Evolutionary conservation across 139 green algal genomes (phyloP), one percentile per base, ranked within the genome.

Genomic region (Closterium sp.): DNA sequence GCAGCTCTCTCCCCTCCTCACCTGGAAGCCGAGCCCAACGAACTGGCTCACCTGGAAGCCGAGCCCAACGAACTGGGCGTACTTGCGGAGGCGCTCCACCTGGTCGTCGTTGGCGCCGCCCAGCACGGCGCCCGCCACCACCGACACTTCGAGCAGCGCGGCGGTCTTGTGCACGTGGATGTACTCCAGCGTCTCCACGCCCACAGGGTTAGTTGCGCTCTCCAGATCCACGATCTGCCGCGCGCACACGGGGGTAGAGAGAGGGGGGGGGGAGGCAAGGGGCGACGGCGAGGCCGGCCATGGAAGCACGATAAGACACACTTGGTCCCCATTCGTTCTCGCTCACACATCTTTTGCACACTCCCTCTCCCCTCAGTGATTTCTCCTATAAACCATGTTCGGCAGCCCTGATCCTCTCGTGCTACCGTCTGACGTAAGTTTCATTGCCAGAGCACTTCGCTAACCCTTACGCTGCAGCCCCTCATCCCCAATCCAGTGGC

Each of bases 111-210:
- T 95, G 6, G 97, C 98, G 4, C 95, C 95, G 9, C 93, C 95
- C 24, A 95, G 31, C 13, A 99, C 96, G 13, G 98, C 98, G 34
- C 98, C 98, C 89, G 95, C 97, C 79, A 99, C 97, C 22, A 99
- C 98, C 6, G 97, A 95, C 22, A 97, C 97, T 96, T 99, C 98
- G 45, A 99, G 96, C 94, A 99, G 96, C 45, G 97, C 98, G 7
- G 38, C 98, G 1, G 98, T 99, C 96, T 99, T 99, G 96, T 99
- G 98, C 94, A 97, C 95, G 95, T 99, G 98, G 94, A 99, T 99
- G 96, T 99, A 99, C 93, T 98, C 92, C 88, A 99, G 96, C 86
- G 97, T 98, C 21, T 99, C 97, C 79, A 99, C 90, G 5, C 96
- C 97, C 31, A 99, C 96, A 88, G 89, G 45, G 28, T 95, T 91